Base-by-base conservation (phyloP, 129 eudicot genomes). In the Glebionis coronaria region DNA sequence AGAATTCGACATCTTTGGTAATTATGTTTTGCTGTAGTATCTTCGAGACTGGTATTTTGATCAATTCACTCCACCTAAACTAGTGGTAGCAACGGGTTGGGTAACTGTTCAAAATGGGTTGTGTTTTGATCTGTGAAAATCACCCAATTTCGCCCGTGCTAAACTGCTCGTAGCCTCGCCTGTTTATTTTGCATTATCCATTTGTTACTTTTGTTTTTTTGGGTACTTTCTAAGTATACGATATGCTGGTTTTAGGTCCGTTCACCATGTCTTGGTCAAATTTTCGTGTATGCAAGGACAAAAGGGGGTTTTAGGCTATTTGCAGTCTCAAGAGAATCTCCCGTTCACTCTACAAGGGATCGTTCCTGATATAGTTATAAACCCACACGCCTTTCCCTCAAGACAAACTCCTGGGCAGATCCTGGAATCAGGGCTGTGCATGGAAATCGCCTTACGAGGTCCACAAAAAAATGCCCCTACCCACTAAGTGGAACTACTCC, bases 391-490 rank as follows among this genome's bases (percentile, higher is more conserved):
- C 5, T 91, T 88, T 63, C 95, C 96, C 19, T 88, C 96, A 3
- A 63, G 96, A 38, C 96, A 92, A 76, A 88, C 96, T 38, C 90
- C 96, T 4, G 96, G 95, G 52, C 96, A 92, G 76, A 84, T 92
- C 57, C 79, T 88, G 57, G 96, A 88, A 72, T 91, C 95, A 68
- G 96, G 94, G 13, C n/a, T n/a, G n/a, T n/a, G n/a, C n/a, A n/a
- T n/a, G n/a, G n/a, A n/a, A n/a, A n/a, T n/a, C n/a, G n/a, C 98
- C 10, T 85, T 90, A 49, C 95, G 96, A 0, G 95, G 95, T 56
- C 77, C 76, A 18, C 81, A 78, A 52, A 79, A 78, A 79, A 83
- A 87, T 44, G 96, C 97, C 58, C n/a, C n/a, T n/a, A n/a, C n/a
- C n/a, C n/a, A n/a, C n/a, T n/a, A n/a, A n/a, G n/a, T n/a, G n/a